phyloP scores from a whole-genome alignment of 805 yeast genomes.

The Yarrowia divulgata region DNA sequence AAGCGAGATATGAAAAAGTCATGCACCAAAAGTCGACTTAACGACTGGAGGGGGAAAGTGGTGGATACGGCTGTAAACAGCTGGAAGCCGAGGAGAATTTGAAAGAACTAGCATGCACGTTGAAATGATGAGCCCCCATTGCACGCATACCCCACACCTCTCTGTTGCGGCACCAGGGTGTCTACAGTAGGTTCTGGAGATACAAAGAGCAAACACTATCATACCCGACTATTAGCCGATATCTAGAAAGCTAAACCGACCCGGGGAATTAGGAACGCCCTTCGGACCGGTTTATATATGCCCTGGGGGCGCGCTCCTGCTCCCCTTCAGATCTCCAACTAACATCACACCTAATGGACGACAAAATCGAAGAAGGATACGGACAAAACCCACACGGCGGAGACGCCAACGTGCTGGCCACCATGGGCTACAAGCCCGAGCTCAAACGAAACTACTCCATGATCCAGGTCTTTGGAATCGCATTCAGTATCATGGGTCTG shows the following conservation, averaged over 20 bases:
- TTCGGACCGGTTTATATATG: neutral
- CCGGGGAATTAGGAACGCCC: neutral
- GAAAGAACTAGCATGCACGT: too few relatives aligned
- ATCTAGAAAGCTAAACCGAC: neutral
- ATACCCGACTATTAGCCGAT: neutral
- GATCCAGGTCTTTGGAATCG: slow-evolving; percentile 71
- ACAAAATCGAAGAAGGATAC: slow-evolving; percentile 18
- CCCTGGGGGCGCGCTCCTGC: neutral
- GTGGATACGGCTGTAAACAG: too few relatives aligned
- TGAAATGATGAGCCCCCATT: too few relatives aligned
- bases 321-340: neutral
- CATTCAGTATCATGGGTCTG: slow-evolving; percentile 75
- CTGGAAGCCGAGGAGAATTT: too few relatives aligned
- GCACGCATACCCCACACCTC: slow-evolving; percentile 8
- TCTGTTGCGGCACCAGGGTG: neutral
- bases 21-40: slow-evolving; percentile 12
- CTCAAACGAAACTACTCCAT: slow-evolving; percentile 66
- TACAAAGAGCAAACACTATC: slow-evolving; percentile 5
- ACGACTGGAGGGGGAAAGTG: neutral
- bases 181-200: neutral
- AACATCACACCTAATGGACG: slow-evolving; percentile 1
- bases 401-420: slow-evolving; percentile 34
- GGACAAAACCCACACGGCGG: neutral
- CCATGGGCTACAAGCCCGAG: slow-evolving; percentile 70
- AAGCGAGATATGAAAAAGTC: neutral